Percentiles rank a stretch among this genome's conserved stretches.
Conservation (phyloP, 2,329 filamentous ascomycete genomes). For the Thielaviopsis euricoi region DNA sequence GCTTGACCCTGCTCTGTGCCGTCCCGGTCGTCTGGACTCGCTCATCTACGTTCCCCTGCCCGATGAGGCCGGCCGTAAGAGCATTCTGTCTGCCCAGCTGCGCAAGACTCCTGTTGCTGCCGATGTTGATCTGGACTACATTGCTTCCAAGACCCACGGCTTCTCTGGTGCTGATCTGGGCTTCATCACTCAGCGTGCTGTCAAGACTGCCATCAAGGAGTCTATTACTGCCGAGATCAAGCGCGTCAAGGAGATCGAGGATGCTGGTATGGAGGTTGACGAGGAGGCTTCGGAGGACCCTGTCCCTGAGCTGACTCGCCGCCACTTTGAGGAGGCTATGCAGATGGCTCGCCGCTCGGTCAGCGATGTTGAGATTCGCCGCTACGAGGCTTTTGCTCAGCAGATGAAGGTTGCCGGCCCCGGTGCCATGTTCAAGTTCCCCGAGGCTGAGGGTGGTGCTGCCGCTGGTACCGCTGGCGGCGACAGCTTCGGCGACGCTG, state of each 20-base stretch:
- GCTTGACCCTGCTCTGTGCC: conserved; percentile 92
- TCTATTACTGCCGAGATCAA: conserved; percentile 80
- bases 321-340: conserved; percentile 99
- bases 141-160: conserved; percentile 91
- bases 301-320: conserved; percentile 87
- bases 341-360: conserved; percentile 84
- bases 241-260: conserved; percentile 76
- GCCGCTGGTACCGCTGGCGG: conserved; percentile 39
- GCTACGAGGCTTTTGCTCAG: conserved; percentile 96
- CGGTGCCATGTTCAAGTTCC: conserved; percentile 97
- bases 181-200: conserved; percentile 95
- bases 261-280: conserved; percentile 50
- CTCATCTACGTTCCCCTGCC: conserved; percentile 96
- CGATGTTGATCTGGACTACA: conserved; percentile 80
- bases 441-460: conserved; percentile 53
- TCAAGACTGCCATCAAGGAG: conserved; percentile 99
- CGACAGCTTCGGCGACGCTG: conserved; percentile 63
- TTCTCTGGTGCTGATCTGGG: conserved; percentile 99
- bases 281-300: conserved; percentile 80
- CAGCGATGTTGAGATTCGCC: conserved; percentile 89
- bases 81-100: conserved; percentile 88
- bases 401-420: conserved; percentile 98
- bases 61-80: conserved; percentile 73
- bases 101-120: conserved; percentile 87
- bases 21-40: conserved; percentile 95